Base-by-base conservation (phyloP, 139 green algal genomes). In the Klebsormidium nitens region DNA sequence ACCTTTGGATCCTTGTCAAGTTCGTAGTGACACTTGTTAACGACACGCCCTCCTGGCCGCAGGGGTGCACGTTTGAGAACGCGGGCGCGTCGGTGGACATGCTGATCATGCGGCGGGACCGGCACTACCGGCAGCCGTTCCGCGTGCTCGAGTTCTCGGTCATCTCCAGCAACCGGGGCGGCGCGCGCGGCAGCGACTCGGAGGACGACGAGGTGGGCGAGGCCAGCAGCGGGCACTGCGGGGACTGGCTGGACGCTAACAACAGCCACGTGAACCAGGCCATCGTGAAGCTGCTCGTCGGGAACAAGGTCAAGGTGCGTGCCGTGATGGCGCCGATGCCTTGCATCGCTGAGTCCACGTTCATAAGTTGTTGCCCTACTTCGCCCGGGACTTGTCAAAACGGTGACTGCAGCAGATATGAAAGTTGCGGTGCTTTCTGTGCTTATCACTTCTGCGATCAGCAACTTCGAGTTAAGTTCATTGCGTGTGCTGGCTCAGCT, bases 51-150 rank as follows among this genome's bases (percentile, higher is more conserved):
- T n/a, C n/a, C n/a, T n/a, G n/a, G 11, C 8, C 14, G 64, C 66
- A 74, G 19, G 77, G 77, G 17, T 83, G 47, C 47, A 58, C 69
- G 3, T 84, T 83, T 39, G 77, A 83, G 56, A 48, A 75, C n/a
- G 77, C 77, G 23, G 28, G 44, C 6, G 77, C 77, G 5, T 76
- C 59, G 3, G 77, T 83, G 23, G 76, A 84, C 26, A 84, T 83
- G 34, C 31, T 83, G 32, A 79, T 83, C 50, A 37, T 82, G 36
- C 59, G 77, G 2, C 39, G 65, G 1, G 75, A 37, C 5, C 1
- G 60, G 29, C 14, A 77, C 14, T 80, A 80, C 46, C 44, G 11
- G 8, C 71, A 74, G 32, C 74, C 74, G 72, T 80, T 80, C 40
- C 37, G n/a, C 5, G 74, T 81, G 50, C 19, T 82, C 11, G 74